Base-by-base conservation (phyloP, 163 green algal genomes). In the Chlorella variabilis region DNA sequence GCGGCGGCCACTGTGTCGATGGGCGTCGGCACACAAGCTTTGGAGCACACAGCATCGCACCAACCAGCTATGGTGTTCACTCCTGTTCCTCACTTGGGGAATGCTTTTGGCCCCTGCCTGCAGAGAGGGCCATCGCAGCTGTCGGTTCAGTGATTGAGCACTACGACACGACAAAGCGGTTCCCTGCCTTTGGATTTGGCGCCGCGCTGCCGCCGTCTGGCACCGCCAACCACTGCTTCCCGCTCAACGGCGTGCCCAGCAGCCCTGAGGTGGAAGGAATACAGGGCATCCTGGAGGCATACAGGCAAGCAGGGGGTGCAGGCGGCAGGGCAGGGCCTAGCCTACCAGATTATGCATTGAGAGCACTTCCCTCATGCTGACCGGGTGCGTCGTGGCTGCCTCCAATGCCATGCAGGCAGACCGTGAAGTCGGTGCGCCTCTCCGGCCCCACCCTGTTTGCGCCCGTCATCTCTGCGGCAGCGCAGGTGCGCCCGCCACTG, bases 381-480 rank as follows among this genome's bases (percentile, higher is more conserved):
- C n/a, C n/a, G n/a, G n/a, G n/a, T n/a, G n/a, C n/a, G n/a, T n/a
- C n/a, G n/a, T 27, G 2, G 11, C 34, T 36, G 2, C 29, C 18
- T 11, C 62, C 18, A 8, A 31, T 7, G 33, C 20, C 21, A 20
- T 68, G 54, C 69, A 89, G 87, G 71, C 66, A 91, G 4, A 83
- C 84, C 0, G 62, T 92, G 59, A 15, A n/a, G 18, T 41, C 25
- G 2, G 83, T 89, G 66, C 67, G 31, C 27, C 87, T 93, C 39
- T 84, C 88, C 34, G 90, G 87, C 4, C 90, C 90, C 13, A 93
- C 90, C 1, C 87, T 92, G 7, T 93, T 93, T 36, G 74, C 78
- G 17, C 88, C 88, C 21, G 59, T 93, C 39, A 86, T 91, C 42
- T 80, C 17, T 38, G 79, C 81, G 1, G 63, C 84, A 0, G 71